Evolutionary conservation across 176 grass and related monocot species (phyloP).

Genomic region (Puccinellia tenuiflora): DNA sequence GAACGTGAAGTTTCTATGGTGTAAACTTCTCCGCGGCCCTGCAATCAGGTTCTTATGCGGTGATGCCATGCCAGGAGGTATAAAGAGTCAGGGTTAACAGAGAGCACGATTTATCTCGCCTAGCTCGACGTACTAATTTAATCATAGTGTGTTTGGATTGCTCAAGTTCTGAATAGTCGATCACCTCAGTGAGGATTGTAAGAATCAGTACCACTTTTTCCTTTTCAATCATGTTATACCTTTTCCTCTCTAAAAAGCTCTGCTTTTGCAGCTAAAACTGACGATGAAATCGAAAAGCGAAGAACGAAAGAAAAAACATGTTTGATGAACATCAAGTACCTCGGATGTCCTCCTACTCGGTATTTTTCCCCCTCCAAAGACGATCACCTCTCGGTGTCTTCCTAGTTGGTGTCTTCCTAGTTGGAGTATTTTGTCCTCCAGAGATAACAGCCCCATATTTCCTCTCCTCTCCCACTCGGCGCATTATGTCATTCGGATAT

Average conservation of each 20-base stretch:
- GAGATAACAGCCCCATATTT: background rate
- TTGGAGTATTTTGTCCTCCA: background rate
- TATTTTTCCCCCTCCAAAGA: background rate
- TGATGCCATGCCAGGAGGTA: background rate
- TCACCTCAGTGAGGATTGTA: background rate
- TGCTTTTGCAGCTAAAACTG: background rate
- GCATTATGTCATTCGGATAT: no score
- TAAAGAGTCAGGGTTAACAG: background rate
- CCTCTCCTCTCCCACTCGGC: no score
- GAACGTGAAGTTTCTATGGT: background rate
- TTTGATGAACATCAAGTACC: background rate
- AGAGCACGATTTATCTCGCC: background rate
- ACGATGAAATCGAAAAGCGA: background rate
- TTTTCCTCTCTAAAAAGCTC: background rate
- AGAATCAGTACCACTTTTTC: background rate
- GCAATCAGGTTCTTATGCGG: background rate
- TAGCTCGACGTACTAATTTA: background rate
- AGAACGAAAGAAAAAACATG: background rate
- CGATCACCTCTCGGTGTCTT: background rate
- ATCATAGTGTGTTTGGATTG: background rate
- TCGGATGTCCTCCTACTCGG: background rate
- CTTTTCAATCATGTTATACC: background rate
- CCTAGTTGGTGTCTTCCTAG: background rate
- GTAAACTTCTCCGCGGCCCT: no score
- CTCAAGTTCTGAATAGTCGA: background rate